These are phyloP conservation scores for Tilletia walkeri DNA, from an alignment of 1,284 basidiomycete genomes.

Conservation along the genomic window DNA sequence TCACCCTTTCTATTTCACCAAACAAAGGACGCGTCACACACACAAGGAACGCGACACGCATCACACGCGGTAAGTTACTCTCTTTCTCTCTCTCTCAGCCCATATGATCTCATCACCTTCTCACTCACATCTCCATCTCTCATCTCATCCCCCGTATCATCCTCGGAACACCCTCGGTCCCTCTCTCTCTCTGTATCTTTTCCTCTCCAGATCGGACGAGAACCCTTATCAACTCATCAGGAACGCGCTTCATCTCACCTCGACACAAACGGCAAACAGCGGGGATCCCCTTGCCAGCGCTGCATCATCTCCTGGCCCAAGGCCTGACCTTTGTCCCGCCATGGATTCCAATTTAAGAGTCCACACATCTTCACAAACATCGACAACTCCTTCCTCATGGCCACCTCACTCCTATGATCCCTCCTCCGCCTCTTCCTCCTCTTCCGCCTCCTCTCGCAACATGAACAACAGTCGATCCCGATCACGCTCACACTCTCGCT, in stretches of 20 bases:
- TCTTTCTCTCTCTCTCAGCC: neutral
- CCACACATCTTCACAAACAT: neutral
- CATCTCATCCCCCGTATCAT: neutral
- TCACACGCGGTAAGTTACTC: neutral
- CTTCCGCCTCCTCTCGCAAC: too few species aligned
- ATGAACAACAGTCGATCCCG: neutral
- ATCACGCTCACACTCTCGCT: slow-evolving; percentile 8
- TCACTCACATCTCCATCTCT: neutral
- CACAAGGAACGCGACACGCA: too few species aligned
- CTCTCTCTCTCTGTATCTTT: neutral
- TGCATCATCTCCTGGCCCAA: too few species aligned
- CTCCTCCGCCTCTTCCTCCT: too few species aligned
- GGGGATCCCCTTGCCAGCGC: neutral
- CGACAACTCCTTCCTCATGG: neutral
- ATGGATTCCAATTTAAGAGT: neutral
- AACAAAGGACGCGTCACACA: too few species aligned
- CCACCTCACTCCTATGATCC: neutral
- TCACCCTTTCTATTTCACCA: too few species aligned
- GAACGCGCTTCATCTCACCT: neutral
- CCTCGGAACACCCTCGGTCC: neutral
- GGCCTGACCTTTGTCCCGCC: neutral
- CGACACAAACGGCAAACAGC: neutral
- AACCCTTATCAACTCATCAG: neutral
- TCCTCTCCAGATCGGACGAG: neutral
- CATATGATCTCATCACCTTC: neutral